Conservation (phyloP, 192 early-diverging fungal species). For the Linderina pennispora region DNA sequence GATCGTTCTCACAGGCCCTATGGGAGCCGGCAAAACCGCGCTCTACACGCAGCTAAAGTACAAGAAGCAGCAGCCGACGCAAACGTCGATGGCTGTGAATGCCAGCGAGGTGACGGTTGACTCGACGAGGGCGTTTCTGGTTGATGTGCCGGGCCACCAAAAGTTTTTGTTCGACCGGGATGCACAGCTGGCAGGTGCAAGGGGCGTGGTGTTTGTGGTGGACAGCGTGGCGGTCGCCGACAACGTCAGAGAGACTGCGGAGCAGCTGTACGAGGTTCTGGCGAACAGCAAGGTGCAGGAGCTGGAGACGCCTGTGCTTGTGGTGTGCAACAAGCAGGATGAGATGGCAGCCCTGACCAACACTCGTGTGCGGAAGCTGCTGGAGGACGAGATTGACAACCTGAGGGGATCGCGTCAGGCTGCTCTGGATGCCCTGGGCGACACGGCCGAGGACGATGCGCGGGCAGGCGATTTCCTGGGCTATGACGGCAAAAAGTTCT, state of each 20-base stretch:
- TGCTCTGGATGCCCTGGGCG: constrained; percentile 20
- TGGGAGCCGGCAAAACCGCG: constrained; percentile 32
- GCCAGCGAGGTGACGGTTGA: constrained; percentile 12
- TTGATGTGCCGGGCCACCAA: constrained; percentile 89
- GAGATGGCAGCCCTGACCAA: constrained; percentile 61
- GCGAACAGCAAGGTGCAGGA: constrained; percentile 54
- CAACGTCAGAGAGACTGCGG: constrained; percentile 56
- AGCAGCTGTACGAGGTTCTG: constrained; percentile 79
- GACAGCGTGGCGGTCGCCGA: constrained; percentile 60
- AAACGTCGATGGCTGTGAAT: constrained; percentile 38
- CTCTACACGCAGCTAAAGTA: constrained; percentile 28
- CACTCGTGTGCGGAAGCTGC: constrained; percentile 54
- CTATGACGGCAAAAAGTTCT: constrained; percentile 72
- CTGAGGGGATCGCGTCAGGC: constrained; percentile 23
- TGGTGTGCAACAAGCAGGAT: constrained; percentile 85
- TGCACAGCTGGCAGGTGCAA: constrained; percentile 62
- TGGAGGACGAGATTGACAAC: constrained; percentile 73
- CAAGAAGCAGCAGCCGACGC: constrained; percentile 15
- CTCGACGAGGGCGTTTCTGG: constrained; percentile 37
- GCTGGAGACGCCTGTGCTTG: constrained; percentile 56
- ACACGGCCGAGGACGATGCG: constrained; percentile 39
- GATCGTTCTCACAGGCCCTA: constrained; percentile 27
- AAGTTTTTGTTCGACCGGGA: constrained; percentile 67
- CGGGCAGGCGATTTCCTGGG: constrained; percentile 66
- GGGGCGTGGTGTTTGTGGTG: constrained; percentile 71